Evolutionary conservation across 768 basidiomycete species (phyloP).

Genomic region (Leucosporidium scottii): DNA sequence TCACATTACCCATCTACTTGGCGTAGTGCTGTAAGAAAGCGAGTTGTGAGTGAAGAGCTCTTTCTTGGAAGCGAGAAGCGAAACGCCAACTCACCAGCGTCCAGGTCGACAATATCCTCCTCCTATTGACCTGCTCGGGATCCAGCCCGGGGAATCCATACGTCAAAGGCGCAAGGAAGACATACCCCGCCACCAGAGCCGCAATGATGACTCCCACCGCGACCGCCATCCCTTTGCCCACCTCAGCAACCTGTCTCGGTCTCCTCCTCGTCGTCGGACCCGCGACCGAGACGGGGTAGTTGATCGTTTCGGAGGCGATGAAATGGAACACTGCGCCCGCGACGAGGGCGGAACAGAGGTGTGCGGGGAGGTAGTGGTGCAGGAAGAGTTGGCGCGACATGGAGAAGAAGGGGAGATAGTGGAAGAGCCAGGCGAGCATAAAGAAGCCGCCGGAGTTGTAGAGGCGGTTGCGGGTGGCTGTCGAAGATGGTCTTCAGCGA

Average conservation of each 20-base stretch:
- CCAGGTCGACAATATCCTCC: slow-evolving; percentile 80
- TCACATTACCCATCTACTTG: not conserved
- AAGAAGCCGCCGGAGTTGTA: slow-evolving; percentile 97
- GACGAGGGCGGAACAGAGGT: slow-evolving; percentile 73
- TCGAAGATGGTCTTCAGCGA: not conserved
- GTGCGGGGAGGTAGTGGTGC: slow-evolving; percentile 88
- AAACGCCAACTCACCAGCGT: slow-evolving; percentile 51
- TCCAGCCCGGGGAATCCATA: slow-evolving; percentile 91
- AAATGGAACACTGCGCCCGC: slow-evolving; percentile 80
- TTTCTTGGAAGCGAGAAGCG: too few species aligned
- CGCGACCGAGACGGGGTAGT: slow-evolving; percentile 36
- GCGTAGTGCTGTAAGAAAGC: not conserved
- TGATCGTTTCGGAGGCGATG: slow-evolving; percentile 35
- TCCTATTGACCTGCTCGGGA: slow-evolving; percentile 74
- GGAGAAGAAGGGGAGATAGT: slow-evolving; percentile 95
- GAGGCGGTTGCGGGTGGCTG: slow-evolving; percentile 84
- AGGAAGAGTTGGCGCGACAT: slow-evolving; percentile 96
- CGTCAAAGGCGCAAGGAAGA: slow-evolving; percentile 79
- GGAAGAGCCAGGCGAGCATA: slow-evolving; percentile 84
- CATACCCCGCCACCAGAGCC: slow-evolving; percentile 47
- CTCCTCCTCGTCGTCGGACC: slow-evolving; percentile 28
- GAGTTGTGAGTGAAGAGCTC: not conserved
- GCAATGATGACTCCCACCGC: slow-evolving; percentile 56
- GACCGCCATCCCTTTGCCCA: slow-evolving; percentile 54
- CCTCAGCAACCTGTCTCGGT: slow-evolving; percentile 54